Evolutionary conservation across 306 rosid species (phyloP).

Genomic region (Mimosa bimucronata): DNA sequence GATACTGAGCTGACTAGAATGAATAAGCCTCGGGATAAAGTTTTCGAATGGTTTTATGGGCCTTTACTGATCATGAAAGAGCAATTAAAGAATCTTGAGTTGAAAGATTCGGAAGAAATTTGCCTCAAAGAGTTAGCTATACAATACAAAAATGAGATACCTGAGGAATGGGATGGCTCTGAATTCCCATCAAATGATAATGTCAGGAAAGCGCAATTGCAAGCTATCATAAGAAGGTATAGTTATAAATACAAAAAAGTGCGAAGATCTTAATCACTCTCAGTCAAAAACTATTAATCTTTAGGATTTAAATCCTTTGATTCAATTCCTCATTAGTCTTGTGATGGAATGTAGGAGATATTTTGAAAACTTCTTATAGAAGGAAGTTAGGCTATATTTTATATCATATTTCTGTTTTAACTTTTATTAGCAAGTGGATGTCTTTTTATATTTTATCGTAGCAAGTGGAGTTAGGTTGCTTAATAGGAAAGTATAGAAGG

Average conservation of each 20-base stretch:
- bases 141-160: slow-evolving; percentile 63
- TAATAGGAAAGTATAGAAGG: too few relatives aligned
- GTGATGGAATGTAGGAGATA: too few relatives aligned
- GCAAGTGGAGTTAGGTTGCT: too few relatives aligned
- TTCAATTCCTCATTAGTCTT: neutral
- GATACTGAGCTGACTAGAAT: slow-evolving; percentile 64
- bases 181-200: slow-evolving; percentile 60
- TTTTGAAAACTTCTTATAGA: too few relatives aligned
- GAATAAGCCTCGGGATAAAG: slow-evolving; percentile 66
- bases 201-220: slow-evolving; percentile 78
- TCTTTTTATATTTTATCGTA: too few relatives aligned
- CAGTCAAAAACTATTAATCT: neutral
- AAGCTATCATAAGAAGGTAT: slow-evolving; percentile 79
- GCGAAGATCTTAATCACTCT: neutral
- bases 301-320: neutral
- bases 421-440: too few relatives aligned
- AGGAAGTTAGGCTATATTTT: too few relatives aligned
- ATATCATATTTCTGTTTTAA: too few relatives aligned
- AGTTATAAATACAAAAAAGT: neutral
- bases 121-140: slow-evolving; percentile 62
- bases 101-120: slow-evolving; percentile 61
- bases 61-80: slow-evolving; percentile 80
- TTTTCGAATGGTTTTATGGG: slow-evolving; percentile 81
- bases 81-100: slow-evolving; percentile 60
- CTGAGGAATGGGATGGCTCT: slow-evolving; percentile 72